Evolutionary conservation across 129 eudicot genomes (phyloP).

Genomic region (Silybum marianum): DNA sequence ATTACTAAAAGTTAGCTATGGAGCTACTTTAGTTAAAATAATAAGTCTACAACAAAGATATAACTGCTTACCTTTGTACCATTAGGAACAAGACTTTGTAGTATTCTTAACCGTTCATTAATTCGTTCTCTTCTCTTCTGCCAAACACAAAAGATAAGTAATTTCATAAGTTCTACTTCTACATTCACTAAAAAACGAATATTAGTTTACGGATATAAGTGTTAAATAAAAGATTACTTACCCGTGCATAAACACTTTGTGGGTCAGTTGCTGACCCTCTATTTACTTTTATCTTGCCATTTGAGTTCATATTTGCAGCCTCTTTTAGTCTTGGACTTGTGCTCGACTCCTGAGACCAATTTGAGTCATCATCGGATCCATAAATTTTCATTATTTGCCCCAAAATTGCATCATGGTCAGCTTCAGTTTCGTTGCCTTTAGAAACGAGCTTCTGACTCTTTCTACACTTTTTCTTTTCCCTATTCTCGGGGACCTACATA

Average conservation of each 20-base stretch:
- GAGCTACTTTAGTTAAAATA: slow-evolving; percentile 1
- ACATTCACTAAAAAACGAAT: background rate
- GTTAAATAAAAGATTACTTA: slow-evolving; percentile 13
- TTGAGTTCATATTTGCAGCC: slow-evolving; percentile 23
- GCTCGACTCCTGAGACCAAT: slow-evolving; percentile 40
- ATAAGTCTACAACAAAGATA: slow-evolving; percentile 6
- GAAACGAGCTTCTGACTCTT: slow-evolving; percentile 34
- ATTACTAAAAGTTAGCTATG: background rate
- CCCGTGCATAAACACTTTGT: slow-evolving; percentile 88
- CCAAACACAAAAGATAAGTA: slow-evolving; percentile 17
- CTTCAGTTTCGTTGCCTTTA: slow-evolving; percentile 23
- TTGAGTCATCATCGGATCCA: slow-evolving; percentile 61
- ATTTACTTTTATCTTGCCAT: slow-evolving; percentile 51
- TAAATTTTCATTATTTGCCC: slow-evolving; percentile 33
- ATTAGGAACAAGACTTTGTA: slow-evolving; percentile 79
- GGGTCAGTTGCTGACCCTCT: slow-evolving; percentile 79
- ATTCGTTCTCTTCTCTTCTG: slow-evolving; percentile 85
- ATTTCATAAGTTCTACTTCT: background rate
- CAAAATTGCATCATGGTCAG: slow-evolving; percentile 20
- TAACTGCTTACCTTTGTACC: slow-evolving; percentile 69
- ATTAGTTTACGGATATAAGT: background rate
- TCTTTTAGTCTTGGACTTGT: slow-evolving; percentile 30
- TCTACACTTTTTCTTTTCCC: slow-evolving; percentile 47
- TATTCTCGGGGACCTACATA: slow-evolving; percentile 52
- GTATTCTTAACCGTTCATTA: slow-evolving; percentile 65